Evolutionary conservation across 768 basidiomycete genomes (phyloP).

Genomic region (Auriculariales sp.): DNA sequence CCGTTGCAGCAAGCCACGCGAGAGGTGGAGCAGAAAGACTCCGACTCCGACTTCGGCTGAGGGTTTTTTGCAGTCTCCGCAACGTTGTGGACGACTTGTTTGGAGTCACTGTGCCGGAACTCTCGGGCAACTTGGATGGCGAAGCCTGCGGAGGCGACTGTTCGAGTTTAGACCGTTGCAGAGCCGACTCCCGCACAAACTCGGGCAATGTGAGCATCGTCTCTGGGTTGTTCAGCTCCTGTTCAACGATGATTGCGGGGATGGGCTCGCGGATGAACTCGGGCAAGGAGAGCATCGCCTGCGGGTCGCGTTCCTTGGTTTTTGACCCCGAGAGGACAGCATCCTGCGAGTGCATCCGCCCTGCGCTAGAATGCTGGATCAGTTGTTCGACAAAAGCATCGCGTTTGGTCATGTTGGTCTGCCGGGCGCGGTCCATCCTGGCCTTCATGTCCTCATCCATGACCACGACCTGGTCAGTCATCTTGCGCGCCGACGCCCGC

Average conservation of each 20-base stretch:
- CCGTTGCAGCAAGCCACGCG: conserved; percentile 31
- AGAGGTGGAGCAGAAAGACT: conserved; percentile 49
- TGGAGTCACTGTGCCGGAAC: not conserved
- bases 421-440: conserved; percentile 37
- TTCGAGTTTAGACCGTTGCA: conserved; percentile 15
- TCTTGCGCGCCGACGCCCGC: conserved; percentile 50
- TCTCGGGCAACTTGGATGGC: not conserved
- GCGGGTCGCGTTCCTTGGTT: conserved; percentile 32
- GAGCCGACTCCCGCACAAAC: conserved; percentile 36
- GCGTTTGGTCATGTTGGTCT: conserved; percentile 52
- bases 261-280: conserved; percentile 49
- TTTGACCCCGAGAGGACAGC: conserved; percentile 31
- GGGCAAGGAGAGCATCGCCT: conserved; percentile 40
- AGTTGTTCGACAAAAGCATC: conserved; percentile 66
- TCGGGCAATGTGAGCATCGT: conserved; percentile 21
- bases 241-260: conserved; percentile 19
- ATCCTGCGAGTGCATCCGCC: conserved; percentile 71
- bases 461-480: conserved; percentile 57
- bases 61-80: not conserved
- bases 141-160: not conserved
- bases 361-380: conserved; percentile 51
- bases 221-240: conserved; percentile 18
- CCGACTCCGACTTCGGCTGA: conserved; percentile 17
- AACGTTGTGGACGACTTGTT: not conserved
- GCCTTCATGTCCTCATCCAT: conserved; percentile 42